phyloP scores from a whole-genome alignment of 805 yeast genomes.

The Metschnikowia anglica region DNA sequence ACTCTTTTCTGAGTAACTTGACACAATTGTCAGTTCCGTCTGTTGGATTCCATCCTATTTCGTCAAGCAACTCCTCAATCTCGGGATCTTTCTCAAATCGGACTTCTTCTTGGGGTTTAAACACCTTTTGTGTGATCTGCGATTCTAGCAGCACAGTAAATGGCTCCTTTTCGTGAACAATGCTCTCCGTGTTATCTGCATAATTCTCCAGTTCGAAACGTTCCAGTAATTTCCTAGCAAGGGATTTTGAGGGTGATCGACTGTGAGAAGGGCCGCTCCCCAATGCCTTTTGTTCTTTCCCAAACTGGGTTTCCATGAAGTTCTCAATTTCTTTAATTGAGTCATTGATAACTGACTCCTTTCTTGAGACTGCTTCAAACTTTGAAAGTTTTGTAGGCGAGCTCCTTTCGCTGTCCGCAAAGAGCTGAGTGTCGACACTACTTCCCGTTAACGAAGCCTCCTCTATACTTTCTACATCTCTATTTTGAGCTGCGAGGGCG shows the following conservation, averaged over 20 bases:
- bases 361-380: neutral
- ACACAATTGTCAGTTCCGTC: slow-evolving; percentile 64
- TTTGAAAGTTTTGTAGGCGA: neutral
- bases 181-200: neutral
- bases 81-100: slow-evolving; percentile 39
- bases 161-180: neutral
- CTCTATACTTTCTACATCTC: slow-evolving; percentile 7
- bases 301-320: slow-evolving; percentile 37
- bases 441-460: slow-evolving; percentile 11
- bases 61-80: slow-evolving; percentile 68
- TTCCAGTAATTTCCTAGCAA: slow-evolving; percentile 3
- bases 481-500: neutral
- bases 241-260: slow-evolving; percentile 5
- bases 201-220: neutral
- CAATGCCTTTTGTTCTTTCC: slow-evolving; percentile 6
- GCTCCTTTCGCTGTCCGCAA: neutral
- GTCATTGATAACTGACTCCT: slow-evolving; percentile 26
- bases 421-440: slow-evolving; percentile 5
- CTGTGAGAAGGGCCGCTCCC: slow-evolving; percentile 6
- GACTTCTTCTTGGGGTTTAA: slow-evolving; percentile 5
- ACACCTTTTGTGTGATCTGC: slow-evolving; percentile 1
- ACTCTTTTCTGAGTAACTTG: slow-evolving; percentile 55
- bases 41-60: slow-evolving; percentile 69
- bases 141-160: slow-evolving; percentile 2
- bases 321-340: slow-evolving; percentile 43